Conservation (phyloP, 768 basidiomycete genomes). For the Rhizopogon vinicolor region DNA sequence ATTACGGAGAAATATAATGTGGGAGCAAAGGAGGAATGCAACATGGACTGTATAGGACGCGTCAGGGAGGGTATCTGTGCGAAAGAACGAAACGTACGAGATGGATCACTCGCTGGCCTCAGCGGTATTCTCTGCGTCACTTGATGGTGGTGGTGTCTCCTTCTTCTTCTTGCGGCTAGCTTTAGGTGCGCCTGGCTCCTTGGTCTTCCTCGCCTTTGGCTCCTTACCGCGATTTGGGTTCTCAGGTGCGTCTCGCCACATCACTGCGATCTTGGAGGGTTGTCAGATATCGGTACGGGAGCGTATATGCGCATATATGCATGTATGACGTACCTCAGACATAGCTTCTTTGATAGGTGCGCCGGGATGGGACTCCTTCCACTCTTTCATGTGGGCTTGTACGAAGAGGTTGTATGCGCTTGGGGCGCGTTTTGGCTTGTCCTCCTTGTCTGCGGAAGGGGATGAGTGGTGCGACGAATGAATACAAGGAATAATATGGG, state of each 20-base stretch:
- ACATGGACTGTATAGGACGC: not conserved
- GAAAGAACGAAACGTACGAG: not conserved
- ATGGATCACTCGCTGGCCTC: slow-evolving; percentile 18
- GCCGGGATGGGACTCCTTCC: slow-evolving; percentile 48
- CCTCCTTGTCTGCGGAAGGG: slow-evolving; percentile 28
- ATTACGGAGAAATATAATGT: slow-evolving; percentile 11
- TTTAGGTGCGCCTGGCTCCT: slow-evolving; percentile 14
- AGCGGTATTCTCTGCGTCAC: slow-evolving; percentile 16
- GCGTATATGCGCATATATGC: slow-evolving; percentile 1
- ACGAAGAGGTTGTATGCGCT: slow-evolving; percentile 57
- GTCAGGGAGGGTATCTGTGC: not conserved
- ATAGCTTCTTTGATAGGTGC: slow-evolving; percentile 52
- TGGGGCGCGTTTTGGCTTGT: slow-evolving; percentile 54
- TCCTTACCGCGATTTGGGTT: slow-evolving; percentile 61
- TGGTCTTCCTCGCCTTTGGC: slow-evolving; percentile 41
- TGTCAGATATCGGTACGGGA: slow-evolving; percentile 4
- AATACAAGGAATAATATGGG: not conserved
- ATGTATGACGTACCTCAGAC: slow-evolving; percentile 27
- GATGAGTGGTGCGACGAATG: not conserved
- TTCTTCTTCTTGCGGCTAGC: slow-evolving; percentile 8
- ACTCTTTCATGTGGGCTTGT: slow-evolving; percentile 50
- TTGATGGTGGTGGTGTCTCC: slow-evolving; percentile 16
- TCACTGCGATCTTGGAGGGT: slow-evolving; percentile 41
- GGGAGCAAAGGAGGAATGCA: not conserved
- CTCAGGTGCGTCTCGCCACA: slow-evolving; percentile 58